phyloP scores from a whole-genome alignment of 768 basidiomycete genomes.

The Sporobolomyces roseus region DNA sequence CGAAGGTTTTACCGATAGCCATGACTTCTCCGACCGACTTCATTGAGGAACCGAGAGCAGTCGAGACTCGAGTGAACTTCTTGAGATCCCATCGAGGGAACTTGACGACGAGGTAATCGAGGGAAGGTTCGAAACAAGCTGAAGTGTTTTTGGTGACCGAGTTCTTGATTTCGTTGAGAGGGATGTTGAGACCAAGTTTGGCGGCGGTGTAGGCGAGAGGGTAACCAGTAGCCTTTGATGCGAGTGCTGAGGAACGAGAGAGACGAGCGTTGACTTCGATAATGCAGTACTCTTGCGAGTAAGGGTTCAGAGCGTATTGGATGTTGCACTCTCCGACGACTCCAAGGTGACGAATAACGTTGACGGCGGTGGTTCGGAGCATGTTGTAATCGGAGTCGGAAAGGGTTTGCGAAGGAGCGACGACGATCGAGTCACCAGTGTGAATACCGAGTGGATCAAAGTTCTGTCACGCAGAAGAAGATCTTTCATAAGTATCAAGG shows the following conservation, averaged over 20 bases:
- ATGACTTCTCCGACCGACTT: slow-evolving; percentile 99
- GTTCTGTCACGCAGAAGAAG: slow-evolving; percentile 56
- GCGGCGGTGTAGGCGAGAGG: slow-evolving; percentile 98
- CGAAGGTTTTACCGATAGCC: slow-evolving; percentile 98
- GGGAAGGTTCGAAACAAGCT: slow-evolving; percentile 96
- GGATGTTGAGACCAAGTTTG: slow-evolving; percentile 95
- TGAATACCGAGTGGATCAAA: slow-evolving; percentile 98
- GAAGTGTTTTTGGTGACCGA: slow-evolving; percentile 99
- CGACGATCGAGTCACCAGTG: slow-evolving; percentile 98
- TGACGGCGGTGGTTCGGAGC: slow-evolving; percentile 95
- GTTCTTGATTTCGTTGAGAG: slow-evolving; percentile 94
- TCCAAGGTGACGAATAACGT: slow-evolving; percentile 67
- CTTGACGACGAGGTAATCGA: slow-evolving; percentile 99
- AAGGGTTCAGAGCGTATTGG: slow-evolving; percentile 95
- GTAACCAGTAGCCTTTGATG: slow-evolving; percentile 98
- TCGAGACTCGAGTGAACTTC: slow-evolving; percentile 91
- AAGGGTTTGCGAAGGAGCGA: slow-evolving; percentile 94
- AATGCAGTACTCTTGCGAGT: slow-evolving; percentile 88
- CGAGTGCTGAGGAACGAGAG: slow-evolving; percentile 65
- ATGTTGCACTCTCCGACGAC: slow-evolving; percentile 96
- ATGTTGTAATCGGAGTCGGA: slow-evolving; percentile 95
- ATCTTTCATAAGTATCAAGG: too few species aligned
- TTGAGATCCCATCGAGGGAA: slow-evolving; percentile 99
- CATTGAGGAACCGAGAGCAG: slow-evolving; percentile 95
- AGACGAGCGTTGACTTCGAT: slow-evolving; percentile 68